These are phyloP conservation scores for Moesziomyces sp. DNA, from an alignment of 1,284 basidiomycete genomes.

Conservation along the genomic window DNA sequence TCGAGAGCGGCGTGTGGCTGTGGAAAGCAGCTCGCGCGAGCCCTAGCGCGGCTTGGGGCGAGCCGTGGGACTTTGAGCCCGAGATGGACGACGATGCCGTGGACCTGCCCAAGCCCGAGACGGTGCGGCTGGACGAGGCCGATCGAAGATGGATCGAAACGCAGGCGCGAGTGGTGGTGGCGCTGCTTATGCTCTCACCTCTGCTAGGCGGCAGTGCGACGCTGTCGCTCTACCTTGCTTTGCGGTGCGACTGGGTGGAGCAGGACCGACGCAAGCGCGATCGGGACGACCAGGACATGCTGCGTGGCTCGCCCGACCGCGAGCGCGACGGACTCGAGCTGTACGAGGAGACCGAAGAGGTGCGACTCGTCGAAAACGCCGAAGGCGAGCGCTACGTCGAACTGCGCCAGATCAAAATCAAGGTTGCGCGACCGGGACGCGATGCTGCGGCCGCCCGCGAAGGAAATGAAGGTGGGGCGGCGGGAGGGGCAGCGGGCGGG, in stretches of 20 bases:
- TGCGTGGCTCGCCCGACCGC: neutral
- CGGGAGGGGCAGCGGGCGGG: neutral
- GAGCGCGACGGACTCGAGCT: slow-evolving; percentile 57
- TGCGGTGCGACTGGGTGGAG: slow-evolving; percentile 31
- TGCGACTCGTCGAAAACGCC: slow-evolving; percentile 64
- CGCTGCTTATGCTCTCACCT: slow-evolving; percentile 26
- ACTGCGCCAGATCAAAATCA: slow-evolving; percentile 23
- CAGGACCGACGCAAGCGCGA: slow-evolving; percentile 10
- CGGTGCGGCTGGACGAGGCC: slow-evolving; percentile 8
- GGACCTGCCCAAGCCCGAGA: neutral
- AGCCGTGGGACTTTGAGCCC: neutral
- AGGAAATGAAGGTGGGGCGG: neutral
- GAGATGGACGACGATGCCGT: neutral
- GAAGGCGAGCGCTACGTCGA: slow-evolving; percentile 33
- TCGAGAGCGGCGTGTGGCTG: slow-evolving; percentile 46
- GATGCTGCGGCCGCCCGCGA: neutral
- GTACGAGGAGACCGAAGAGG: slow-evolving; percentile 70
- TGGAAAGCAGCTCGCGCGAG: slow-evolving; percentile 31
- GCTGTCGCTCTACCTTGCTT: slow-evolving; percentile 32
- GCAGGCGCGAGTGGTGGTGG: slow-evolving; percentile 19
- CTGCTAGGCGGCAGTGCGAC: slow-evolving; percentile 38
- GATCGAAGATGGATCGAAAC: slow-evolving; percentile 37
- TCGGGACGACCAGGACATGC: slow-evolving; percentile 3
- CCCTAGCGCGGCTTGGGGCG: slow-evolving; percentile 9
- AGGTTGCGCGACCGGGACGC: neutral